phyloP scores from a whole-genome alignment of 208 protist genomes.

The Porcisia hertigi region DNA sequence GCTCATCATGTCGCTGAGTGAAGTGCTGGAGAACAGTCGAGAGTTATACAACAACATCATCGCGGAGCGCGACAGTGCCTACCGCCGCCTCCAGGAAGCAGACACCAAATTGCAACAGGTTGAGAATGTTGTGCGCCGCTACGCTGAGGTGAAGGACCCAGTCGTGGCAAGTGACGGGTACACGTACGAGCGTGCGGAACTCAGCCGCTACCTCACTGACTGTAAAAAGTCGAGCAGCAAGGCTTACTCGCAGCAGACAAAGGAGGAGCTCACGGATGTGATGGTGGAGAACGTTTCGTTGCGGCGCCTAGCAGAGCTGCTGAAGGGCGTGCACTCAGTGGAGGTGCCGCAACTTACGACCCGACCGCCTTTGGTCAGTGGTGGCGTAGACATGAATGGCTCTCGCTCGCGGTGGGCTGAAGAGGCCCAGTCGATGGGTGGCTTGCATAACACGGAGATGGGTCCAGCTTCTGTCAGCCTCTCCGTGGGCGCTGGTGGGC shows the following conservation, averaged over 20 bases:
- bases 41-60: conserved; percentile 72
- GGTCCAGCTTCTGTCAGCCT: neutral
- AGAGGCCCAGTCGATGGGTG: conserved; percentile 26
- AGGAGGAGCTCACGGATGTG: conserved; percentile 84
- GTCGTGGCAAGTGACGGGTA: conserved; percentile 89
- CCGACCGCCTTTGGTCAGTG: conserved; percentile 19
- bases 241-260: conserved; percentile 83
- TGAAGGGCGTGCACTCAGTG: conserved; percentile 49
- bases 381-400: conserved; percentile 13
- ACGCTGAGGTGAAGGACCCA: conserved; percentile 66
- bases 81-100: conserved; percentile 51
- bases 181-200: conserved; percentile 78
- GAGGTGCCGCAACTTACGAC: conserved; percentile 46
- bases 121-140: conserved; percentile 69
- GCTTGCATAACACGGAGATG: conserved; percentile 15
- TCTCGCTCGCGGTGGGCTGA: conserved; percentile 20
- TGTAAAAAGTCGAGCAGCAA: conserved; percentile 75
- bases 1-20: conserved; percentile 45
- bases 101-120: conserved; percentile 64
- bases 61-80: conserved; percentile 55
- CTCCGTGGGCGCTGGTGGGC: conserved; percentile 7
- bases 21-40: conserved; percentile 62
- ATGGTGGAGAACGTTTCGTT: conserved; percentile 81
- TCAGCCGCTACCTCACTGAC: conserved; percentile 73
- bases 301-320: conserved; percentile 62